phyloP scores from a whole-genome alignment of 139 green algal genomes.

The Chlorella sorokiniana region DNA sequence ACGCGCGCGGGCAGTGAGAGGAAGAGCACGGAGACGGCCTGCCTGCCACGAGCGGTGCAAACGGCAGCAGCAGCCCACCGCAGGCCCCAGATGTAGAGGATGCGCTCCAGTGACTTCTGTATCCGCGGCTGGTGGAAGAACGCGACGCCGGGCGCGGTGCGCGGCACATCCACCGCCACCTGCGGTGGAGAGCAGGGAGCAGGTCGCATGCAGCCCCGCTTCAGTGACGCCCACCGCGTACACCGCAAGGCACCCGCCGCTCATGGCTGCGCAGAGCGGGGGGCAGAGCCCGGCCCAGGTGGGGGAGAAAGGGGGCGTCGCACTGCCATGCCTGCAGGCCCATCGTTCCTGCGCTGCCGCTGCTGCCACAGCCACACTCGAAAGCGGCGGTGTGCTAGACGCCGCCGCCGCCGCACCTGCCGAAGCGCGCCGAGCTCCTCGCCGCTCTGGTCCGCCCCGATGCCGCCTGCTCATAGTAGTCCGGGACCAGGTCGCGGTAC shows the following conservation, averaged over 20 bases:
- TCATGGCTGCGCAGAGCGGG: not conserved
- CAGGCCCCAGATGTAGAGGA: constrained; percentile 97
- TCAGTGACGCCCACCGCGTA: not conserved
- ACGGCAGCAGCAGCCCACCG: constrained; percentile 40
- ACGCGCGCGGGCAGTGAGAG: not conserved
- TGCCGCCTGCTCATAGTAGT: constrained; percentile 82
- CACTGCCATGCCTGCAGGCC: not conserved
- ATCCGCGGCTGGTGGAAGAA: constrained; percentile 88
- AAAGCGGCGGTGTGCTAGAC: not conserved
- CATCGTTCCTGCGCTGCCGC: no score
- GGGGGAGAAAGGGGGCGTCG: not conserved
- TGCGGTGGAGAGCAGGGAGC: constrained; percentile 40
- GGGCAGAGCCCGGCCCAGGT: no score
- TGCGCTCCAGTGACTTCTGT: constrained; percentile 84
- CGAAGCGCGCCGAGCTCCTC: constrained; percentile 83
- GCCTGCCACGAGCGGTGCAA: not conserved
- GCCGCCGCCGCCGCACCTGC: constrained; percentile 61
- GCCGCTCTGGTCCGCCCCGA: constrained; percentile 45
- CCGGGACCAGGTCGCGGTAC: constrained; percentile 62
- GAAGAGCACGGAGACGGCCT: not conserved
- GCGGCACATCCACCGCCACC: constrained; percentile 91
- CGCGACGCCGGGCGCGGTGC: constrained; percentile 86
- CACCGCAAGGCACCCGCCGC: not conserved
- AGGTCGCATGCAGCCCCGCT: not conserved
- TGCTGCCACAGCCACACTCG: not conserved